Conservation (phyloP, 768 basidiomycete genomes). For the Pholiota molesta region DNA sequence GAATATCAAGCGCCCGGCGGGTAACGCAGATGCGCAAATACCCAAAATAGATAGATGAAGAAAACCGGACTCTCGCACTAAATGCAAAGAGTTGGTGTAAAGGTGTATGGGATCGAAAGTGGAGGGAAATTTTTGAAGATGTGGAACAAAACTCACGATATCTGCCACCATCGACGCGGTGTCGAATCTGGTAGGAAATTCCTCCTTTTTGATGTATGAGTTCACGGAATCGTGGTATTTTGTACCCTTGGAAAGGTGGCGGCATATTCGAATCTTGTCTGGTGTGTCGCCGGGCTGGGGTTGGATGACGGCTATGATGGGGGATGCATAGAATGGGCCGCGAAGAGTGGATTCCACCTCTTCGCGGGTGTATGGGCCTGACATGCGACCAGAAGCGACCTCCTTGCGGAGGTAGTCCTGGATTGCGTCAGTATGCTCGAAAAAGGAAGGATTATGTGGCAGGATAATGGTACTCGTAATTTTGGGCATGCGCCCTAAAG, state of each 20-base stretch:
- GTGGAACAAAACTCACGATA: too few relatives aligned
- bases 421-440: constrained; percentile 15
- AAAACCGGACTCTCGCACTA: too few relatives aligned
- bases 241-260: not conserved
- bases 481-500: constrained; percentile 33
- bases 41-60: too few relatives aligned
- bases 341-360: constrained; percentile 23
- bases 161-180: not conserved
- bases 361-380: constrained; percentile 27
- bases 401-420: constrained; percentile 24
- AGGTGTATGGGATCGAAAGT: not conserved
- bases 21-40: too few relatives aligned
- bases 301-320: constrained; percentile 28
- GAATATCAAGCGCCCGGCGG: too few relatives aligned
- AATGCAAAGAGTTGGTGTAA: too few relatives aligned
- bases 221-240: not conserved
- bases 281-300: constrained; percentile 14
- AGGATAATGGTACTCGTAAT: constrained; percentile 22
- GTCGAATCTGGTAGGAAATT: constrained; percentile 1
- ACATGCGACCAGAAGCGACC: constrained; percentile 24
- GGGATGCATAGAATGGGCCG: constrained; percentile 33
- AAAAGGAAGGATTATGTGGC: constrained; percentile 20
- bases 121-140: not conserved
- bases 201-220: not conserved
- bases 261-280: not conserved